These are phyloP conservation scores for Boletus reticulatus DNA, from an alignment of 768 basidiomycete genomes.

Conservation along the genomic window DNA sequence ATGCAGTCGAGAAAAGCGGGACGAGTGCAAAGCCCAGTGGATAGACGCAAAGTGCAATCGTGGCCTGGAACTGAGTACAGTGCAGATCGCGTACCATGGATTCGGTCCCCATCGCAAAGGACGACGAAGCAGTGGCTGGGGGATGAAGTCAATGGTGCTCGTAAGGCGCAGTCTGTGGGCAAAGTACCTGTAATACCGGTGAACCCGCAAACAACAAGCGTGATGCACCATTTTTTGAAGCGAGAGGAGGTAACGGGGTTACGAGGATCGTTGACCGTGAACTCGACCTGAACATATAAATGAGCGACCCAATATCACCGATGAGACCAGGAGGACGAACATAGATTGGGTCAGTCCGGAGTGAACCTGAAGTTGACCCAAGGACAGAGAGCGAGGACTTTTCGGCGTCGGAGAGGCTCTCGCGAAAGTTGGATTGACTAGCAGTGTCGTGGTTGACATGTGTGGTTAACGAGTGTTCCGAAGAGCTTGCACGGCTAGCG, in stretches of 20 bases:
- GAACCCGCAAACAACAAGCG: constrained; percentile 30
- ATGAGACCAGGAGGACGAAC: constrained; percentile 7
- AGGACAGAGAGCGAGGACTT: not conserved
- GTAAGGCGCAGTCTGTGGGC: not conserved
- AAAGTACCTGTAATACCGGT: constrained; percentile 26
- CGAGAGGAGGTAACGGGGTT: constrained; percentile 38
- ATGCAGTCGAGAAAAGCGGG: constrained; percentile 61
- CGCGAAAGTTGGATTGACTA: not conserved
- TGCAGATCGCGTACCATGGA: constrained; percentile 51
- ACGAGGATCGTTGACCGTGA: constrained; percentile 33
- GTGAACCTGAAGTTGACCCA: constrained; percentile 5
- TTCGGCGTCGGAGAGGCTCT: constrained; percentile 6
- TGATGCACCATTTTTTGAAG: constrained; percentile 40
- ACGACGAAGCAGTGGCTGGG: constrained; percentile 50
- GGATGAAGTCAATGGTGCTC: not conserved
- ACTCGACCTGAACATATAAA: constrained; percentile 33
- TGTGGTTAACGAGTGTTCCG: constrained; percentile 12
- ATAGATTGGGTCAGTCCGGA: constrained; percentile 3
- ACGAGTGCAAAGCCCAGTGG: constrained; percentile 60
- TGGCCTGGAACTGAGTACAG: constrained; percentile 44
- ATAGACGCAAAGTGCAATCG: constrained; percentile 50
- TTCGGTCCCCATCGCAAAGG: constrained; percentile 52
- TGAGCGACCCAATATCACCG: not conserved
- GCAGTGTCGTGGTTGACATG: constrained; percentile 7
- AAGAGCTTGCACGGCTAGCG: constrained; percentile 12